Percentiles rank a stretch among this genome's conserved stretches.
Evolutionary conservation across 768 basidiomycete genomes (phyloP).

Genomic region (Chalciporus chontae): DNA sequence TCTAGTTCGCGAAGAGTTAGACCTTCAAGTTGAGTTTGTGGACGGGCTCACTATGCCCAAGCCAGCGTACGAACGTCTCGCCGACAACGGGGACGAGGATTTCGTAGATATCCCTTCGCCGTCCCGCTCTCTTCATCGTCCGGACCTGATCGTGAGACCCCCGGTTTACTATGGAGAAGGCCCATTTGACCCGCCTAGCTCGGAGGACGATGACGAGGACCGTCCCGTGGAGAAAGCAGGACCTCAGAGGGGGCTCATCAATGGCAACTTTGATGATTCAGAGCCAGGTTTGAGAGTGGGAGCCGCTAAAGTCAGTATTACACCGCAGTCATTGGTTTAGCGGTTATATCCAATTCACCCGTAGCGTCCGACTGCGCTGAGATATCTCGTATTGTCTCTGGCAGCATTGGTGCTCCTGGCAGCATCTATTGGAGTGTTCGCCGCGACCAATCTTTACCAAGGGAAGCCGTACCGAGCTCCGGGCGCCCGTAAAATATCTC

Average conservation of each 20-base stretch:
- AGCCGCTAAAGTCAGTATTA: conserved; percentile 32
- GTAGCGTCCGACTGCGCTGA: conserved; percentile 51
- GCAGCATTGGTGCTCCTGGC: conserved; percentile 58
- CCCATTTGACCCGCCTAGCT: conserved; percentile 73
- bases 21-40: background rate
- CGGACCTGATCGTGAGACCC: conserved; percentile 26
- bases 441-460: conserved; percentile 65
- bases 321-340: background rate
- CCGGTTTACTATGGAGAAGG: conserved; percentile 70
- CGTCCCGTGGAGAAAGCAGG: conserved; percentile 45
- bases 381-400: conserved; percentile 61
- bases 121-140: background rate
- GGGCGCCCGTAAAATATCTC: conserved; percentile 65
- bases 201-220: conserved; percentile 64
- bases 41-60: conserved; percentile 23
- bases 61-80: conserved; percentile 29
- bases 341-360: conserved; percentile 5
- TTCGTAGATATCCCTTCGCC: conserved; percentile 3
- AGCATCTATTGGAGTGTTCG: conserved; percentile 69
- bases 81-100: conserved; percentile 25
- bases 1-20: background rate
- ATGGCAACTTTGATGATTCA: conserved; percentile 14
- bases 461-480: conserved; percentile 48
- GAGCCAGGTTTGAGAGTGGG: conserved; percentile 37
- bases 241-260: background rate